phyloP scores from a whole-genome alignment of 2,329 filamentous ascomycete species.

The Phaeosphaeria sp. region DNA sequence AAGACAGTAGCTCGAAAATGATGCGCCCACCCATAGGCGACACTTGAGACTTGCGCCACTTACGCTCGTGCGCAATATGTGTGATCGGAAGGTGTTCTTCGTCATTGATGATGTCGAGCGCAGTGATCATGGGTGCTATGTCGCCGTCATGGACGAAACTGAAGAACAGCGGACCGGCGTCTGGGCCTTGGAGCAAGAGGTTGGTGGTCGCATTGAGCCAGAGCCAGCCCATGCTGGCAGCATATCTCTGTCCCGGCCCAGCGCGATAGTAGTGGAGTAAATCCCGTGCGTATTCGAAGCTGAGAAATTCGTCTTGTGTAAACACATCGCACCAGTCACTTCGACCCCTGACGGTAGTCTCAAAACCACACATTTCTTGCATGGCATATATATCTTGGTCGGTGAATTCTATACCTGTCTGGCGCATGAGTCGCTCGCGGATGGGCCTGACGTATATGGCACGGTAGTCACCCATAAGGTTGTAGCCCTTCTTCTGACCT shows the following conservation, averaged over 20 bases:
- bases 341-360: conserved; percentile 59
- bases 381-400: conserved; percentile 62
- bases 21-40: conserved; percentile 65
- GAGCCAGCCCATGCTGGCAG: conserved; percentile 61
- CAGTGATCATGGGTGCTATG: conserved; percentile 61
- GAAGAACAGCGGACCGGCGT: conserved; percentile 58
- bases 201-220: conserved; percentile 64
- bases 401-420: conserved; percentile 53
- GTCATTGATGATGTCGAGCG: conserved; percentile 58
- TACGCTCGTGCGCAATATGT: conserved; percentile 52
- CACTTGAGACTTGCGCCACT: conserved; percentile 63
- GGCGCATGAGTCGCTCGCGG: conserved; percentile 50
- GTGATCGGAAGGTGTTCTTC: conserved; percentile 55
- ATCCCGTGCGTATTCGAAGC: conserved; percentile 66
- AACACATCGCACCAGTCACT: conserved; percentile 66
- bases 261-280: conserved; percentile 65
- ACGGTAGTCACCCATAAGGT: conserved; percentile 56
- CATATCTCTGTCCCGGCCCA: conserved; percentile 63
- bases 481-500: conserved; percentile 60
- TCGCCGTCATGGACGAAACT: conserved; percentile 68
- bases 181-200: conserved; percentile 54
- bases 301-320: conserved; percentile 59
- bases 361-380: conserved; percentile 69
- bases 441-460: conserved; percentile 57
- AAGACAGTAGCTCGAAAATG: conserved; percentile 61